Evolutionary conservation across 495 filamentous ascomycete genomes (phyloP).

Genomic region (Penicillium verhagenii): DNA sequence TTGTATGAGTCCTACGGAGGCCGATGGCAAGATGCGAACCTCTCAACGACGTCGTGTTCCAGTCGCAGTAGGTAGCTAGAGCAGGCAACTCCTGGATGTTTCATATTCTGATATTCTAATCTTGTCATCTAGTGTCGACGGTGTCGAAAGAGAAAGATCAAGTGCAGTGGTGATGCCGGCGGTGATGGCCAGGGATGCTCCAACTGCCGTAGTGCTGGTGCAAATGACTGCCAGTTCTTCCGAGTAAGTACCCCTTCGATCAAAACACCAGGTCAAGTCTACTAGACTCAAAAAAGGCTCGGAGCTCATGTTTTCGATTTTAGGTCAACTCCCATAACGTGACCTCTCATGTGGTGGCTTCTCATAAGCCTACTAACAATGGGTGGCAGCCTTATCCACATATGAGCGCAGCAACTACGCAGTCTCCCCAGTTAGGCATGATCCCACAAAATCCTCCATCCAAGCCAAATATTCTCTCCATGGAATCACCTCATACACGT

Average conservation of each 20-base stretch:
- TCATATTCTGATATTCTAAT: slow-evolving; percentile 1
- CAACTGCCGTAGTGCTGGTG: slow-evolving; percentile 76
- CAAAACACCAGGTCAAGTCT: neutral
- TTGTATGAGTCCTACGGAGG: slow-evolving; percentile 25
- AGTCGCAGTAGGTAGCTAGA: slow-evolving; percentile 59
- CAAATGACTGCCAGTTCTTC: slow-evolving; percentile 71
- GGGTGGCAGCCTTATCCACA: slow-evolving; percentile 32
- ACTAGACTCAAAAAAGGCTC: neutral
- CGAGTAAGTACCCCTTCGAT: slow-evolving; percentile 54
- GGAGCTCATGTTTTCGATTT: slow-evolving; percentile 2
- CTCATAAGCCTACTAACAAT: slow-evolving; percentile 15
- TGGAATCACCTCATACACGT: slow-evolving; percentile 19
- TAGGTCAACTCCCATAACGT: slow-evolving; percentile 24
- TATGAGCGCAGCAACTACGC: slow-evolving; percentile 13
- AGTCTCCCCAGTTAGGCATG: slow-evolving; percentile 21
- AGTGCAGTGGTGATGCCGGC: slow-evolving; percentile 84
- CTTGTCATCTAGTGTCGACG: slow-evolving; percentile 71
- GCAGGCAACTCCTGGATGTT: neutral
- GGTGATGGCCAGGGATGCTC: slow-evolving; percentile 72
- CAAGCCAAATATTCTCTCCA: slow-evolving; percentile 14
- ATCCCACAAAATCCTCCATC: slow-evolving; percentile 20
- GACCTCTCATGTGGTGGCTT: slow-evolving; percentile 9
- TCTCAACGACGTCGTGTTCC: slow-evolving; percentile 54
- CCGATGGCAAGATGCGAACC: slow-evolving; percentile 36
- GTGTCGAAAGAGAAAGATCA: slow-evolving; percentile 93